These are phyloP conservation scores for Boletales sp. DNA, from an alignment of 768 basidiomycete genomes.

Conservation along the genomic window DNA sequence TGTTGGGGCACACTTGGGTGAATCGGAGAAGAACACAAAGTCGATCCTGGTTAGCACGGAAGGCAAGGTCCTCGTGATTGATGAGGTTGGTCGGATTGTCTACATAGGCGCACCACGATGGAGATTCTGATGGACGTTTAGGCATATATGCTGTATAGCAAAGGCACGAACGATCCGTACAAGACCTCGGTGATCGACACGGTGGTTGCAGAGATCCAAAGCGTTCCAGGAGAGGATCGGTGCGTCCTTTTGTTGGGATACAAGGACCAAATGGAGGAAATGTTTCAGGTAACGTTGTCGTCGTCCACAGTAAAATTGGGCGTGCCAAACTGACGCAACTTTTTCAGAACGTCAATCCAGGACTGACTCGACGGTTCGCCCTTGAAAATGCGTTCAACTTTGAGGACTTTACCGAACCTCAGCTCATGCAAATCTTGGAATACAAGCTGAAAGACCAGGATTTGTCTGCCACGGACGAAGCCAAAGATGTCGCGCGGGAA, in stretches of 20 bases:
- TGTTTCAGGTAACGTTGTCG: constrained; percentile 58
- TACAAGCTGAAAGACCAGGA: constrained; percentile 57
- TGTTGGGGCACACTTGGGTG: constrained; percentile 52
- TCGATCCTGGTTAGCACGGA: constrained; percentile 53
- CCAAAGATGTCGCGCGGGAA: constrained; percentile 57
- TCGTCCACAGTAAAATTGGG: not conserved
- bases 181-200: constrained; percentile 74
- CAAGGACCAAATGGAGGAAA: constrained; percentile 61
- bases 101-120: not conserved
- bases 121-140: constrained; percentile 20
- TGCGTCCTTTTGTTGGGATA: constrained; percentile 68
- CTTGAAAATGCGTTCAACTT: constrained; percentile 69
- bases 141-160: constrained; percentile 68
- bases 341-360: constrained; percentile 65
- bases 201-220: constrained; percentile 72
- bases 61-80: constrained; percentile 70
- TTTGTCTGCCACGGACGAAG: constrained; percentile 51
- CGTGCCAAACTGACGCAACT: not conserved
- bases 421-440: constrained; percentile 54
- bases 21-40: constrained; percentile 64
- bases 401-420: constrained; percentile 56
- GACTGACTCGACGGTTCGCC: constrained; percentile 61
- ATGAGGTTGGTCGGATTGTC: constrained; percentile 45
- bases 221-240: constrained; percentile 64
- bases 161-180: constrained; percentile 42